Evolutionary conservation across 768 basidiomycete species (phyloP).

Genomic region (Pleurotus cornucopiae): DNA sequence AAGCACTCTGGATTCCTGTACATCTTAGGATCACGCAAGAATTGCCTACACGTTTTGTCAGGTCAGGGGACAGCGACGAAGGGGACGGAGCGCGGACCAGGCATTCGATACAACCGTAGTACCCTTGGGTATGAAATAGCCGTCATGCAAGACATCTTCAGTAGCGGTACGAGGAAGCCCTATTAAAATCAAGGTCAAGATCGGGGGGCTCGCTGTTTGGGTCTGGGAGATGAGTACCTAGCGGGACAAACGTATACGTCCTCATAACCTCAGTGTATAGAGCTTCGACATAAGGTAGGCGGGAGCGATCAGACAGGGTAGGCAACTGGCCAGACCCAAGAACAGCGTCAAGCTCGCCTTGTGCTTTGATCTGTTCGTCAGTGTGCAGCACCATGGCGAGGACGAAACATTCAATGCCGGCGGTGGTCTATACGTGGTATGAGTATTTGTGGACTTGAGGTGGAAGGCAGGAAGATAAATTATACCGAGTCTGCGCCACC

Average conservation of each 20-base stretch:
- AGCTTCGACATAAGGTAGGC: slow-evolving; percentile 59
- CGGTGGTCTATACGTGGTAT: slow-evolving; percentile 36
- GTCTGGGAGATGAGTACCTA: slow-evolving; percentile 22
- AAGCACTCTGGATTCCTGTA: slow-evolving; percentile 19
- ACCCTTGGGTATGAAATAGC: slow-evolving; percentile 8
- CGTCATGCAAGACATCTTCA: slow-evolving; percentile 36
- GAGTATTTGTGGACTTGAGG: slow-evolving; percentile 14
- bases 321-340: slow-evolving; percentile 59
- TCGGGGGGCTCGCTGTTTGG: neutral
- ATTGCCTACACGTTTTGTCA: slow-evolving; percentile 29
- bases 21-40: slow-evolving; percentile 48
- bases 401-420: slow-evolving; percentile 56
- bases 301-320: slow-evolving; percentile 50
- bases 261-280: slow-evolving; percentile 56
- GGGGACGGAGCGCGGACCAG: neutral
- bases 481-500: slow-evolving; percentile 51
- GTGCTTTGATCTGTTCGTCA: slow-evolving; percentile 52
- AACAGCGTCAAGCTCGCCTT: slow-evolving; percentile 57
- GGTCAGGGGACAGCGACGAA: neutral
- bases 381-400: slow-evolving; percentile 57
- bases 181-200: neutral
- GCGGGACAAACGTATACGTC: slow-evolving; percentile 42
- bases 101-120: slow-evolving; percentile 7
- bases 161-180: slow-evolving; percentile 52
- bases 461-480: neutral